Evolutionary conservation across 805 yeast genomes (phyloP).

Genomic region (Candida vaughaniae): DNA sequence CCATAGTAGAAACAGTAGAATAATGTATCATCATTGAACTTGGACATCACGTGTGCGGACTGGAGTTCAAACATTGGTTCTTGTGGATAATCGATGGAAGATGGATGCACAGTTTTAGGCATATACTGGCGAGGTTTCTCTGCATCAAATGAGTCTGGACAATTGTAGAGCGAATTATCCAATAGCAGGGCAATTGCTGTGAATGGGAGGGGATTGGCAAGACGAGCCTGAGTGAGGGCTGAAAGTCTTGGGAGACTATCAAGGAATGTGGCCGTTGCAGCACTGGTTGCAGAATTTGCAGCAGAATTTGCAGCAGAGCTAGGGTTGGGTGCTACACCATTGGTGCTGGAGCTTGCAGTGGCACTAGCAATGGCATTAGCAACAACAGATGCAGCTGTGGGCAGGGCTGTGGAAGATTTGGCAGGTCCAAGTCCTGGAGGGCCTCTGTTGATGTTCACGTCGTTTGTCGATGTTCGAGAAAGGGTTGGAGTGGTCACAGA

Average conservation of each 20-base stretch:
- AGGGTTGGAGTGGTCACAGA: conserved; percentile 8
- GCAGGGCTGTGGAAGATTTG: conserved; percentile 26
- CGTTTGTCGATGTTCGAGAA: conserved; percentile 4
- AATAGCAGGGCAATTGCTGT: conserved; percentile 55
- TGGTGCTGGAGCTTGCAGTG: neutral
- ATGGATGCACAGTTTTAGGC: conserved; percentile 83
- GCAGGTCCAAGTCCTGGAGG: conserved; percentile 19
- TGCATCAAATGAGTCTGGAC: conserved; percentile 92
- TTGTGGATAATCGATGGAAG: conserved; percentile 86
- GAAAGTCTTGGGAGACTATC: conserved; percentile 18
- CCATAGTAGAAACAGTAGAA: conserved; percentile 91
- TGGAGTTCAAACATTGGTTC: conserved; percentile 72
- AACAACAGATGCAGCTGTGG: conserved; percentile 15
- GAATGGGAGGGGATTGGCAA: conserved; percentile 53
- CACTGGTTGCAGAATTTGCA: conserved; percentile 1
- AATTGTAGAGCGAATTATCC: conserved; percentile 77
- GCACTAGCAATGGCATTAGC: no score
- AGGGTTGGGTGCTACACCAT: conserved; percentile 14
- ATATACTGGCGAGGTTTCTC: conserved; percentile 77
- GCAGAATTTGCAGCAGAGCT: neutral
- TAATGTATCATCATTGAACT: conserved; percentile 81
- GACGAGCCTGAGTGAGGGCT: conserved; percentile 39
- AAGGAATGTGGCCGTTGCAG: conserved; percentile 10
- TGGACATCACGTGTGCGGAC: conserved; percentile 58
- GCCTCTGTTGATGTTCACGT: neutral